These are phyloP conservation scores for Manihot esculenta DNA, from an alignment of 441 rosid species.

Conservation along the genomic window DNA sequence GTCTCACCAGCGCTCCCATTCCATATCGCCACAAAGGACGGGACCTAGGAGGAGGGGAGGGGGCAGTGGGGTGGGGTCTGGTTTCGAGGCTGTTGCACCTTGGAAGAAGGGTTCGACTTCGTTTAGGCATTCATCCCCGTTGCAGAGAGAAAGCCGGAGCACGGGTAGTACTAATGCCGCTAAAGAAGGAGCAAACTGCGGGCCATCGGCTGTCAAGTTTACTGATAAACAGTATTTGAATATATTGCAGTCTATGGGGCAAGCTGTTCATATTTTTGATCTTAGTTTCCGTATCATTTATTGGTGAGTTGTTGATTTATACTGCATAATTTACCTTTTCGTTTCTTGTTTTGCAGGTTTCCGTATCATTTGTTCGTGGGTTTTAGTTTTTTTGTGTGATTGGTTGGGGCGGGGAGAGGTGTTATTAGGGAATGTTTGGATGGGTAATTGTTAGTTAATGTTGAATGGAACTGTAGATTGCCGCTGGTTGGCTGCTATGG, in stretches of 20 bases:
- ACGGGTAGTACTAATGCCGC: constrained; percentile 14
- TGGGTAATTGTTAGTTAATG: constrained; percentile 3
- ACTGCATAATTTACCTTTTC: background rate
- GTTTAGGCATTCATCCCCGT: constrained; percentile 73
- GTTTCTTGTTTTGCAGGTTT: background rate
- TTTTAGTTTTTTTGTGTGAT: background rate
- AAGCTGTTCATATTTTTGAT: constrained; percentile 81
- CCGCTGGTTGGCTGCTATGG: constrained; percentile 10
- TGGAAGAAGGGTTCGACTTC: constrained; percentile 63
- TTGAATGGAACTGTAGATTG: constrained; percentile 10
- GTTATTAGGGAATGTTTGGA: background rate
- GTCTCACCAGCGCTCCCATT: constrained; percentile 64
- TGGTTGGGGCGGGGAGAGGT: background rate
- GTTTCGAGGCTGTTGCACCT: constrained; percentile 28
- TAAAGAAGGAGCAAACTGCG: constrained; percentile 27
- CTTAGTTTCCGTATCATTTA: constrained; percentile 59
- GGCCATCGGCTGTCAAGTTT: constrained; percentile 63
- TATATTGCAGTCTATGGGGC: constrained; percentile 93
- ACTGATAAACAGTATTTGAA: constrained; percentile 71
- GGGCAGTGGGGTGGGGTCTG: constrained; percentile 18
- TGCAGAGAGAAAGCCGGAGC: constrained; percentile 64
- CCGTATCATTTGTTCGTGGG: constrained; percentile 2
- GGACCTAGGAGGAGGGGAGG: constrained; percentile 38
- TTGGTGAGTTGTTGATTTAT: constrained; percentile 54
- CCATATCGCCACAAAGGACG: constrained; percentile 70